phyloP scores from a whole-genome alignment of 345 rosid species.

The Noccaea caerulescens region DNA sequence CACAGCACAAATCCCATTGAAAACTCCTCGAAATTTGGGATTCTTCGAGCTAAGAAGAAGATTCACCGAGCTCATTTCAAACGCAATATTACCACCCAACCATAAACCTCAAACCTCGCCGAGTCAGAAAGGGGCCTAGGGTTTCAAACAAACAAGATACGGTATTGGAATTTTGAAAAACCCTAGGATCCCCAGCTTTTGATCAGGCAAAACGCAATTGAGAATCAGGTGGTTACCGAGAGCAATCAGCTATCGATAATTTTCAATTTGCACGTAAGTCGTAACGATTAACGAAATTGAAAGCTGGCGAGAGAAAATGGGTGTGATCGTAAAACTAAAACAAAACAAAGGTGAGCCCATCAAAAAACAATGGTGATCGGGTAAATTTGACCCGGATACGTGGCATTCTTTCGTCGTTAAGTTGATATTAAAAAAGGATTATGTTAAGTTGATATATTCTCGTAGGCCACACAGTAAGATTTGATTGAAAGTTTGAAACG shows the following conservation, averaged over 20 bases:
- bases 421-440: neutral
- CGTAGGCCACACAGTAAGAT: neutral
- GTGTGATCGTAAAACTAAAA: conserved; percentile 23
- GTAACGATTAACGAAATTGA: neutral
- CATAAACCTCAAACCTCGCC: conserved; percentile 20
- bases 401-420: conserved; percentile 15
- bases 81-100: conserved; percentile 12
- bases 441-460: neutral
- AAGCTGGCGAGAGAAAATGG: conserved; percentile 10
- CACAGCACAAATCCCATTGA: conserved; percentile 48
- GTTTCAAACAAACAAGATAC: conserved; percentile 37
- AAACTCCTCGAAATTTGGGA: conserved; percentile 50
- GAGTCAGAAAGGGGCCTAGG: conserved; percentile 37
- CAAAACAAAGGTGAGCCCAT: conserved; percentile 19
- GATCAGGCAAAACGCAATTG: neutral
- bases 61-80: conserved; percentile 37
- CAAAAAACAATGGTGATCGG: conserved; percentile 22
- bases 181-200: conserved; percentile 28
- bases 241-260: conserved; percentile 3
- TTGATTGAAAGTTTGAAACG: neutral
- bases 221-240: conserved; percentile 19
- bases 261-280: neutral
- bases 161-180: conserved; percentile 33
- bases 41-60: conserved; percentile 34
- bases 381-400: conserved; percentile 26